phyloP scores from a whole-genome alignment of 2,329 filamentous ascomycete genomes.

The Xylariales sp. region DNA sequence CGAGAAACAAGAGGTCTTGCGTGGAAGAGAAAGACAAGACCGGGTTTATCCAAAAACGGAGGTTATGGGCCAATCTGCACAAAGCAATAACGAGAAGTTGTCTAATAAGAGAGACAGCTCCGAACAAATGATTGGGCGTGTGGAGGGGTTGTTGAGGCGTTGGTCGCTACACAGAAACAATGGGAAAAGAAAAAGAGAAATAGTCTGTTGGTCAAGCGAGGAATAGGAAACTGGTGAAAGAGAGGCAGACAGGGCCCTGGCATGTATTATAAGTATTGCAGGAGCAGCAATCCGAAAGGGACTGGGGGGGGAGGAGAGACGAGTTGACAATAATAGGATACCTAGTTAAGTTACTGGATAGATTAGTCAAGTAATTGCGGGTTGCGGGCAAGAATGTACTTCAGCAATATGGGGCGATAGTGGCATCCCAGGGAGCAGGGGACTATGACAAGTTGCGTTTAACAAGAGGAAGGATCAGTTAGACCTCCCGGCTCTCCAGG shows the following conservation, averaged over 20 bases:
- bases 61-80: too few relatives aligned
- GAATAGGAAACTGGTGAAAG: conserved; percentile 9
- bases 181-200: too few relatives aligned
- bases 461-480: too few relatives aligned
- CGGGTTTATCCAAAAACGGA: too few relatives aligned
- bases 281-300: conserved; percentile 6
- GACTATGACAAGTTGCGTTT: not conserved
- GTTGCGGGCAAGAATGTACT: conserved; percentile 4
- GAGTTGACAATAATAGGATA: conserved; percentile 6
- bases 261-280: conserved; percentile 18
- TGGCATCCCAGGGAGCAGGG: conserved; percentile 6
- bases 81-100: not conserved
- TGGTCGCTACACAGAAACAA: conserved; percentile 18
- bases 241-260: conserved; percentile 12
- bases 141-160: conserved; percentile 3
- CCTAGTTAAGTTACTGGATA: too few relatives aligned
- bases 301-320: conserved; percentile 3
- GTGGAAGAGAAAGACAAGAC: conserved; percentile 16
- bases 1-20: conserved; percentile 24
- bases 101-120: conserved; percentile 2
- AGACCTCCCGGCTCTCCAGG: conserved; percentile 4
- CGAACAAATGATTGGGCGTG: conserved; percentile 6
- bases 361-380: too few relatives aligned
- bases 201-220: too few relatives aligned
- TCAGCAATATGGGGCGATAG: conserved; percentile 7